Evolutionary conservation across 2,329 filamentous ascomycete genomes (phyloP).

Genomic region (Plenodomus biglobosus): DNA sequence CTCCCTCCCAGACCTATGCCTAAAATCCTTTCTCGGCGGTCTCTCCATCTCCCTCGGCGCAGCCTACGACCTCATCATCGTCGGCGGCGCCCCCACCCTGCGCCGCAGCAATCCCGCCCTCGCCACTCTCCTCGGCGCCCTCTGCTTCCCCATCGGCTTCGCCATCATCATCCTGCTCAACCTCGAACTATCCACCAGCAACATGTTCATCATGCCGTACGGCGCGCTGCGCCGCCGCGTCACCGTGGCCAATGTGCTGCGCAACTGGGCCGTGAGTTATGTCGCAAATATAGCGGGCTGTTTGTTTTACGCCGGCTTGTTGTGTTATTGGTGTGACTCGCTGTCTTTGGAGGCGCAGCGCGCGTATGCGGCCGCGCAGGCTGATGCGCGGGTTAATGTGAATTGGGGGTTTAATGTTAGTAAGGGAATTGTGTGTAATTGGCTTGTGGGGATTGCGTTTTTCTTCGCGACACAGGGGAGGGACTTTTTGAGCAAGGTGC

Average conservation of each 20-base stretch:
- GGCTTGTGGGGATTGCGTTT: constrained; percentile 8
- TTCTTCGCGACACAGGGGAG: constrained; percentile 6
- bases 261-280: constrained; percentile 15
- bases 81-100: constrained; percentile 28
- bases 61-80: constrained; percentile 40
- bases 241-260: constrained; percentile 8
- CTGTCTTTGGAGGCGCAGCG: constrained; percentile 12
- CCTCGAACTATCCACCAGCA: constrained; percentile 17
- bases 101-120: constrained; percentile 15
- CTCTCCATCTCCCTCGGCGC: constrained; percentile 41
- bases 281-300: constrained; percentile 11
- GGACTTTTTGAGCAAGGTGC: constrained; percentile 8
- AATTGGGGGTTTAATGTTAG: constrained; percentile 13
- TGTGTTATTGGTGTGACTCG: constrained; percentile 15
- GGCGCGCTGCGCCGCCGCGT: constrained; percentile 8
- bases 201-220: constrained; percentile 21
- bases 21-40: constrained; percentile 37
- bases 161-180: constrained; percentile 17
- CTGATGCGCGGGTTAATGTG: constrained; percentile 7
- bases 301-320: constrained; percentile 15
- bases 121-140: constrained; percentile 9
- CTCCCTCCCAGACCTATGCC: constrained; percentile 33
- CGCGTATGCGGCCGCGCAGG: constrained; percentile 9
- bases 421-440: constrained; percentile 11
- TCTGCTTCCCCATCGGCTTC: constrained; percentile 16